A percentile compares a stretch with the other conserved stretches of the same genome.
Evolutionary conservation across 495 filamentous ascomycete species (phyloP).

Genomic region (Neurospora africana): DNA sequence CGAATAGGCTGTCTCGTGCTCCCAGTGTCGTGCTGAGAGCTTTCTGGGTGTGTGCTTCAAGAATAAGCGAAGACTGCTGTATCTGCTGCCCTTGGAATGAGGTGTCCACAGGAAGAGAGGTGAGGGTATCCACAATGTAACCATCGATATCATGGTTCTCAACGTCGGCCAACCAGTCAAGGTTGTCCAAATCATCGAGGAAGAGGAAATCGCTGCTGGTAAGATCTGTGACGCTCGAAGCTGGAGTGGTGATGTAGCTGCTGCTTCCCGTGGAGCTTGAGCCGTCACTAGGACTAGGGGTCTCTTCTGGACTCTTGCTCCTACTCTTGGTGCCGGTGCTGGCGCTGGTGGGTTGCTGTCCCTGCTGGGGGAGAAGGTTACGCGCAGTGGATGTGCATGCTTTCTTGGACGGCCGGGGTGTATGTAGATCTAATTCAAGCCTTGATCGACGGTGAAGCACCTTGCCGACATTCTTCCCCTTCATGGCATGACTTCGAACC

Average conservation of each 20-base stretch:
- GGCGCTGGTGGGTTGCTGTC: not conserved
- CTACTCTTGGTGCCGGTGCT: not conserved
- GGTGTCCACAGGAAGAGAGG: not conserved
- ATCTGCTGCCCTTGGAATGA: not conserved
- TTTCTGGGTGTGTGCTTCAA: not conserved
- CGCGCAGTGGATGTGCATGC: not conserved
- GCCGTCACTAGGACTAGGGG: not conserved
- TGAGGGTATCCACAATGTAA: not conserved
- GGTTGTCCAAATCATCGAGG: not conserved
- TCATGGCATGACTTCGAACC: not conserved
- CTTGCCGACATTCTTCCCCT: not conserved
- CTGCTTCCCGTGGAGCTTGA: not conserved
- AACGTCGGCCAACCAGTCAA: not conserved
- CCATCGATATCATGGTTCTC: not conserved
- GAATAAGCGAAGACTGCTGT: not conserved
- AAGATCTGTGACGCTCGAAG: not conserved
- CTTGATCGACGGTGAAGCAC: not conserved
- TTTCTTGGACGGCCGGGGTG: not conserved
- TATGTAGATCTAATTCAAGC: not conserved
- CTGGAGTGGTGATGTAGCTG: not conserved
- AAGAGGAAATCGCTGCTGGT: not conserved
- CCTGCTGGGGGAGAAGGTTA: not conserved
- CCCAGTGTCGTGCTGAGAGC: not conserved
- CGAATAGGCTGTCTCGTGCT: not conserved
- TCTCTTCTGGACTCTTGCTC: not conserved